These are phyloP conservation scores for Nicotiana undulata DNA, from an alignment of 257 asterid species.

Conservation along the genomic window DNA sequence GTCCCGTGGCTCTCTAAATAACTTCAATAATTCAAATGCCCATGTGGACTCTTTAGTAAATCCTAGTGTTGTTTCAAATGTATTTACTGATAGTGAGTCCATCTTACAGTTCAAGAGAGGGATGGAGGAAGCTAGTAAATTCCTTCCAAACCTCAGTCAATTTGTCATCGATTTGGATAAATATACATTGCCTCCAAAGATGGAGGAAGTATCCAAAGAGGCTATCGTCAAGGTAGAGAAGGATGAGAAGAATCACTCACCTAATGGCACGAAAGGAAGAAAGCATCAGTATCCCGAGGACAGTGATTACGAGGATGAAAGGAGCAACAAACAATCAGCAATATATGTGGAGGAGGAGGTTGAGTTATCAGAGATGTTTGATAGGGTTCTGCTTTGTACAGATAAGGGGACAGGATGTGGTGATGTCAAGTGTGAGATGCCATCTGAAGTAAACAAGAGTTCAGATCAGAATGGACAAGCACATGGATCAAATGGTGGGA, in stretches of 20 bases:
- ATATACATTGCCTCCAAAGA: slow-evolving; percentile 57
- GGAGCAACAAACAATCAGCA: slow-evolving; percentile 83
- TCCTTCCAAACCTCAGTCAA: slow-evolving; percentile 55
- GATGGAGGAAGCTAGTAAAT: slow-evolving; percentile 87
- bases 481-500: slow-evolving; percentile 29
- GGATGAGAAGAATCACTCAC: slow-evolving; percentile 31
- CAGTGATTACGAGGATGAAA: slow-evolving; percentile 49
- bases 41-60: slow-evolving; percentile 28
- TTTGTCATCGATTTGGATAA: slow-evolving; percentile 72
- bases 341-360: slow-evolving; percentile 47
- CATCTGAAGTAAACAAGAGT: slow-evolving; percentile 9
- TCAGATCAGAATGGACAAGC: slow-evolving; percentile 19
- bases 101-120: slow-evolving; percentile 81
- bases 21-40: slow-evolving; percentile 19
- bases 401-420: slow-evolving; percentile 28
- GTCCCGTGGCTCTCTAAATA: slow-evolving; percentile 15
- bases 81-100: slow-evolving; percentile 57
- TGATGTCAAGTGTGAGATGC: slow-evolving; percentile 3
- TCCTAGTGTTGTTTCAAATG: slow-evolving; percentile 29
- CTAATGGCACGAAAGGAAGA: slow-evolving; percentile 43
- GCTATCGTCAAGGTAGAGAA: slow-evolving; percentile 46
- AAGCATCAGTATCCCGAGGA: slow-evolving; percentile 66
- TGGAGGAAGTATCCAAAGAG: slow-evolving; percentile 31
- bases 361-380: slow-evolving; percentile 79
- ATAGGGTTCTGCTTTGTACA: slow-evolving; percentile 58